Evolutionary conservation across 495 filamentous ascomycete species (phyloP).

Genomic region (Neurospora africana): DNA sequence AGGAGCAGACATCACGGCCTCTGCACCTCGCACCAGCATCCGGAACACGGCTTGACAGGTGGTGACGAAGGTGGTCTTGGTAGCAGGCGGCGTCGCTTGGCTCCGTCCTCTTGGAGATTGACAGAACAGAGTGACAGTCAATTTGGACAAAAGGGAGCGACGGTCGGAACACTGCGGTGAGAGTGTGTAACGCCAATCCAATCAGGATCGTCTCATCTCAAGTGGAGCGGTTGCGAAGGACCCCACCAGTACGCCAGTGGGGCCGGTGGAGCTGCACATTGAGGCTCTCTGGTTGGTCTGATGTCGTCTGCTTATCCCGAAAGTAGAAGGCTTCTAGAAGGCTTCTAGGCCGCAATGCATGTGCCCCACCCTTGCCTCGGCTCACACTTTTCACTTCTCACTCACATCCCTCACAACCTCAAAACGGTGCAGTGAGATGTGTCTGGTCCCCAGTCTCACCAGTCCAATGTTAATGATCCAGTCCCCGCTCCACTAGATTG

Average conservation of each 20-base stretch:
- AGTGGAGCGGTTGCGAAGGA: not conserved
- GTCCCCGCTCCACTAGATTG: not conserved
- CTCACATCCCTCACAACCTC: not conserved
- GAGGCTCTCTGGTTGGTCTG: not conserved
- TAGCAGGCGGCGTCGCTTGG: not conserved
- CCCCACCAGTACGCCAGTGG: not conserved
- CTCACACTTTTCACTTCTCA: not conserved
- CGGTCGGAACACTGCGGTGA: not conserved
- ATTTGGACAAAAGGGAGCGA: not conserved
- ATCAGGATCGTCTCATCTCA: not conserved
- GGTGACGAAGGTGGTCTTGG: not conserved
- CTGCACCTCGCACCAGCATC: not conserved
- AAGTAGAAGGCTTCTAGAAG: not conserved
- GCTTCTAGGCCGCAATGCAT: not conserved
- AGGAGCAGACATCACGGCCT: not conserved
- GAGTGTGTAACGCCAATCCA: not conserved
- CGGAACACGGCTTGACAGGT: not conserved
- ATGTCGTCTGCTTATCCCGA: not conserved
- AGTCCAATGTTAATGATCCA: not conserved
- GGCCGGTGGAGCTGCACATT: not conserved
- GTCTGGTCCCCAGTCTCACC: not conserved
- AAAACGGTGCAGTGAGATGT: not conserved
- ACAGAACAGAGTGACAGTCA: not conserved
- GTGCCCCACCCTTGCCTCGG: not conserved
- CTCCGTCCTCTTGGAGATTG: not conserved